These are phyloP conservation scores for Hermanozyma aechmeae DNA, from an alignment of 805 yeast genomes.

Conservation along the genomic window DNA sequence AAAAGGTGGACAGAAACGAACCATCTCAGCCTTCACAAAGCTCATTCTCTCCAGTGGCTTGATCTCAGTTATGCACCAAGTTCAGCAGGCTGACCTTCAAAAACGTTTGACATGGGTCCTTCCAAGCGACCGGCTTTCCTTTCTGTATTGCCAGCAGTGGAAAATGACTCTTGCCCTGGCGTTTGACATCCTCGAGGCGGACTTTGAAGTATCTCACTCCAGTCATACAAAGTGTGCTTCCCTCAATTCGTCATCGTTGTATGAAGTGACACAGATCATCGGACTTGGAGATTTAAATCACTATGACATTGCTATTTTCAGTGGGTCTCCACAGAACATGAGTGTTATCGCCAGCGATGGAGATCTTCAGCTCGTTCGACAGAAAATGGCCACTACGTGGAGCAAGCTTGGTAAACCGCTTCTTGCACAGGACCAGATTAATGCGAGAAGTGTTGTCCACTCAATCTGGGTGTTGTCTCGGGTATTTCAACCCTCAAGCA, in stretches of 20 bases:
- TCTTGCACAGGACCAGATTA: no score
- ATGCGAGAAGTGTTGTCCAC: no score
- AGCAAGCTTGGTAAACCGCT: no score
- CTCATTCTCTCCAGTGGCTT: conserved; percentile 60
- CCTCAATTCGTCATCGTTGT: no score
- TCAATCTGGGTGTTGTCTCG: no score
- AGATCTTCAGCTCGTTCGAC: conserved; percentile 24
- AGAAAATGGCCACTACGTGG: conserved; percentile 27
- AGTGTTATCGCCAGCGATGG: conserved; percentile 29
- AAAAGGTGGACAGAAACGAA: conserved; percentile 3
- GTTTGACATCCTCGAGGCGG: conserved; percentile 59
- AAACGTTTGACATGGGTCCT: conserved; percentile 38
- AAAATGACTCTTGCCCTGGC: conserved; percentile 62
- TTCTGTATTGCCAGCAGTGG: no score
- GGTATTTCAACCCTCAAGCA: no score
- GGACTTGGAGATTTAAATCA: conserved; percentile 55
- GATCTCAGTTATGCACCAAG: conserved; percentile 56
- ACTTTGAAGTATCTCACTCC: conserved; percentile 22
- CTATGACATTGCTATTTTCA: conserved; percentile 67
- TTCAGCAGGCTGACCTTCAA: conserved; percentile 65
- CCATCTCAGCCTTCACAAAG: conserved; percentile 45
- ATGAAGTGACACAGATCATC: conserved; percentile 65
- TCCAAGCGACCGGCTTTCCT: no score
- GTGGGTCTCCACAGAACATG: conserved; percentile 71
- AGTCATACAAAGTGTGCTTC: no score